Evolutionary conservation across 192 early-diverging fungal genomes (phyloP), one percentile per base, ranked within the genome.

Genomic region (Podila verticillata): DNA sequence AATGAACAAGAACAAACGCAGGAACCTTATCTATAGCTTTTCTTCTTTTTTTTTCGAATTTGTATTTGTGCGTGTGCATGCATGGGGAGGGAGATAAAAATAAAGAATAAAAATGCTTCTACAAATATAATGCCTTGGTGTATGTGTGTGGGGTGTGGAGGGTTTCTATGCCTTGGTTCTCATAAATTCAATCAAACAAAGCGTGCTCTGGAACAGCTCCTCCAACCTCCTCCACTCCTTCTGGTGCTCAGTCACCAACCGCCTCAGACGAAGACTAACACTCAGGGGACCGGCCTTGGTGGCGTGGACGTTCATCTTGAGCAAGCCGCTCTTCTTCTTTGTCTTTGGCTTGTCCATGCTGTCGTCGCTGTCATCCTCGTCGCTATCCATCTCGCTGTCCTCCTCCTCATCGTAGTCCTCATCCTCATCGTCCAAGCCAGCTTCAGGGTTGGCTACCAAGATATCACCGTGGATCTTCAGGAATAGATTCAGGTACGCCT

Each of bases 391-490:
- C 26, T 60, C 58, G 17, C 26, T 60, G 7, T 60, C 26, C 2
- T 60, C 58, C 3, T 57, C 48, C 2, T 65, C 62, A 12, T 65
- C 68, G 0, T 64, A 58, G 1, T 56, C 51, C 39, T 63, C 66
- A 20, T 85, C 61, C 12, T 91, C 71, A 34, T 83, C 81, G 62
- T 85, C 74, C 24, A 84, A 66, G 62, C 89, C 67, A 5, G 73
- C 63, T 60, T 83, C 85, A 0, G 86, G 75, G 65, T 93, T 92
- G 19, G 85, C 84, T 36, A 89, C 81, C 65, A 97, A 82, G 19
- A 95, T 74, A 70, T 95, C 94, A 20, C 91, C 92, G 82, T 96
- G 94, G 48, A 95, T 92, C 69, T 86, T 87, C 61, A 97, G 70
- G 73, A 96, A 95, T 36, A 92, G 89, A 26, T 89, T 88, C 61